Conservation (phyloP, 306 rosid genomes). For the Glycine soja region DNA sequence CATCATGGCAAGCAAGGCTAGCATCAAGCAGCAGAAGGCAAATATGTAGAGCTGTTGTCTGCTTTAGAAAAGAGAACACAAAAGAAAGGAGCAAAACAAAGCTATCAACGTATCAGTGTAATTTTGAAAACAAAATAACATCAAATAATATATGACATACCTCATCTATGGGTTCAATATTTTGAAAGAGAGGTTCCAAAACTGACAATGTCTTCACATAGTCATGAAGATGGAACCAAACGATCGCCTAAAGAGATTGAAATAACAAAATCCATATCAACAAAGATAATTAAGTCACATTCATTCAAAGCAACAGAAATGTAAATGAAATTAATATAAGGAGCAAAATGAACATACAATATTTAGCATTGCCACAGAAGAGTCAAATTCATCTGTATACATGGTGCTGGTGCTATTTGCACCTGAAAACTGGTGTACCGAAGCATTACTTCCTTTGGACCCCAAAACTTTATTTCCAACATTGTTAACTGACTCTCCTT, state of each 20-base stretch:
- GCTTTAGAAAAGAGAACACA: conserved; percentile 50
- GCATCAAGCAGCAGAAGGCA: conserved; percentile 97
- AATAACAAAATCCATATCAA: conserved; percentile 35
- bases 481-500: conserved; percentile 62
- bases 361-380: conserved; percentile 70
- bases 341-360: conserved; percentile 56
- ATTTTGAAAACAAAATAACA: conserved; percentile 30
- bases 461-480: conserved; percentile 73
- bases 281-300: conserved; percentile 18
- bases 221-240: conserved; percentile 96
- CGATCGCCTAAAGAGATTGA: conserved; percentile 66
- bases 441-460: conserved; percentile 68
- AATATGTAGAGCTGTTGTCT: conserved; percentile 89
- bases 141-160: conserved; percentile 55
- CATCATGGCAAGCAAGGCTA: conserved; percentile 90
- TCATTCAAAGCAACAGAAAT: conserved; percentile 38
- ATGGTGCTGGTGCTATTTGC: conserved; percentile 53
- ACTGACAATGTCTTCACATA: conserved; percentile 77
- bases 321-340: conserved; percentile 28
- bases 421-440: conserved; percentile 59
- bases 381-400: conserved; percentile 84
- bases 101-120: conserved; percentile 43
- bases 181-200: conserved; percentile 93
- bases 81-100: conserved; percentile 31
- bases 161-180: conserved; percentile 92